Base-by-base conservation (phyloP, 192 early-diverging fungal species). In the Helicostylum pulchrum region DNA sequence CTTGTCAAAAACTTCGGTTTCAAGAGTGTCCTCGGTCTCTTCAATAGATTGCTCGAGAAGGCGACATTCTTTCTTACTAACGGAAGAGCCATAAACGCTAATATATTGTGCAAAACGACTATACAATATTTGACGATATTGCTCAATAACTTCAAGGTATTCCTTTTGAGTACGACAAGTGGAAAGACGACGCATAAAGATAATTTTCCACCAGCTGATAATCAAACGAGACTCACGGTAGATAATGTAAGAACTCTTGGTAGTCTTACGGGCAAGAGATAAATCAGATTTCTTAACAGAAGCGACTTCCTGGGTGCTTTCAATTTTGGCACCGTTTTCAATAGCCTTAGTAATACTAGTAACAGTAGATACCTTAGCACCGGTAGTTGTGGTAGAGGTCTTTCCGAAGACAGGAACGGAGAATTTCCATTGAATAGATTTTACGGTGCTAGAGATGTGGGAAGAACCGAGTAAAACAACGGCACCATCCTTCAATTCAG, bases 331-430 rank as follows among this genome's bases (percentile, higher is more conserved):
- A 32, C 53, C 60, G 9, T 32, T 10, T 23, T 61, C 60, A 31
- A 62, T 48, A 36, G 34, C 59, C 10, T 52, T 15, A 12, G 67
- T 62, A 39, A 54, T 36, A 8, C 30, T 32, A 20, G 36, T 34
- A 9, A 47, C 20, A 9, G 53, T 56, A 12, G 42, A 34, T 0
- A 17, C 32, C 15, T 11, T 48, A 30, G 26, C 26, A 26, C 26
- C 26, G 2, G 26, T 26, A 26, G 51, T 54, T 0, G 45, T 56
- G 17, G 36, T 19, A 7, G 53, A 56, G 10, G 20, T 30, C 53
- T 62, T 61, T 43, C 67, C 67, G 55, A 68, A 68, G 9, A 62
- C 43, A n/a, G 67, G 67, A 11, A 46, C 21, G 47, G 60, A 44
- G 45, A 68, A 68, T 4, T 42, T 62, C 67, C 67, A 68, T 48